phyloP scores from a whole-genome alignment of 495 filamentous ascomycete genomes.

The Penicillium malachiteum region DNA sequence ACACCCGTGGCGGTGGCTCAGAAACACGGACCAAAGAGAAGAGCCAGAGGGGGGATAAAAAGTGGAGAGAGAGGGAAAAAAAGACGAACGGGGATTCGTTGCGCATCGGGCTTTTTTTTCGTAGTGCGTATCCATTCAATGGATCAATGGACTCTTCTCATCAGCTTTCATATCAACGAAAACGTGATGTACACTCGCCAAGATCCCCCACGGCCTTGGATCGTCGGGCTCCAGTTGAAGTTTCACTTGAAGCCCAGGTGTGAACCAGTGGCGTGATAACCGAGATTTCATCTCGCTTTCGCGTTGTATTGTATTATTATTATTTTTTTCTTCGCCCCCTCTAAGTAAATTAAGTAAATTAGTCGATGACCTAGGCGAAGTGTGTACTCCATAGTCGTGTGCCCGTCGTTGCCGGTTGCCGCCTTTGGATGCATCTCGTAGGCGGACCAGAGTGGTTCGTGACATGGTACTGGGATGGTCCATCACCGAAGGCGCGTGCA shows the following conservation, averaged over 20 bases:
- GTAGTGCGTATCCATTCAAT: slow-evolving; percentile 1
- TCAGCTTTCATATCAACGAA: slow-evolving; percentile 1
- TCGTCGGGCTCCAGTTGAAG: background rate
- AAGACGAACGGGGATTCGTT: background rate
- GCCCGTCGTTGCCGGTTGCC: background rate
- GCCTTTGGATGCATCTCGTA: background rate
- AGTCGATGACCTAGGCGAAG: background rate
- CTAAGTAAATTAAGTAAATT: background rate
- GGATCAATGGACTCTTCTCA: background rate
- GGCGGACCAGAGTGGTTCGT: slow-evolving; percentile 13
- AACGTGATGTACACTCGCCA: slow-evolving; percentile 11
- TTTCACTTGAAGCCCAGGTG: slow-evolving; percentile 3
- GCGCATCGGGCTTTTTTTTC: background rate
- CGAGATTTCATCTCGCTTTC: slow-evolving; percentile 5
- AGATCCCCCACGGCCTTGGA: slow-evolving; percentile 12
- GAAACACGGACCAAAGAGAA: slow-evolving; percentile 8
- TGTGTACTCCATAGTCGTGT: background rate
- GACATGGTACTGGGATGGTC: slow-evolving; percentile 21
- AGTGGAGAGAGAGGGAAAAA: slow-evolving; percentile 10
- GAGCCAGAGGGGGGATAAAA: slow-evolving; percentile 2
- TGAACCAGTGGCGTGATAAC: slow-evolving; percentile 16
- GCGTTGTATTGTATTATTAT: no score
- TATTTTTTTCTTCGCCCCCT: background rate
- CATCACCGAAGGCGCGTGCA: slow-evolving; percentile 15
- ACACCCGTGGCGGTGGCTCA: slow-evolving; percentile 31